Base-by-base conservation (phyloP, 495 filamentous ascomycete genomes). In the Aspergillus funiculosus region DNA sequence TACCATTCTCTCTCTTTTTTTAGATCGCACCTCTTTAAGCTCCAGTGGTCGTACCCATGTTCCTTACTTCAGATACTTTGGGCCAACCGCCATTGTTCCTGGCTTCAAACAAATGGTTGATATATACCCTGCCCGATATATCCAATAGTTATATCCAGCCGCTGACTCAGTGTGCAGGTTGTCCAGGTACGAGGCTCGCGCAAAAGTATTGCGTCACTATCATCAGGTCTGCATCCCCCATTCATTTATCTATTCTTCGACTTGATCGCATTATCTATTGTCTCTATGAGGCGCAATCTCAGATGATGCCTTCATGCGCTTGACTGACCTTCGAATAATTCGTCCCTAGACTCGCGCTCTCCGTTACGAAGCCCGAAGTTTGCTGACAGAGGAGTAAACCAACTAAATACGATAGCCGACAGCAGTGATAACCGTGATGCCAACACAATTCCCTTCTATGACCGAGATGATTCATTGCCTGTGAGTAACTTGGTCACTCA, bases 31-130 rank as follows among this genome's bases (percentile, higher is more conserved):
- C n/a, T 69, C 67, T 26, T 20, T 70, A 24, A 67, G 66, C 57
- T 66, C 66, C 17, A 51, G 48, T 8, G 57, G 56, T 39, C 62
- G 81, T 69, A 69, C 83, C 50, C 83, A 86, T 41, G 84, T 91
- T 43, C 87, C 87, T 2, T 94, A 89, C 59, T 94, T 91, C 60
- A 71, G 87, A 32, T 94, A 90, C 57, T 90, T 91, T 58, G 87
- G 87, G 0, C 86, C 86, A 1, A 94, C 87, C 2, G 87, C 87
- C 46, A 94, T 94, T 53, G 85, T 90, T 26, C 87, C 87, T 2
- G 87, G 87, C n/a, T 91, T 87, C 64, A 94, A 91, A 62, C 85
- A 90, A 57, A 89, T 91, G 83, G 83, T 92, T 48, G 3, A 52
- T 19, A 29, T n/a, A 6, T n/a, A 27, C 3, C 17, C 11, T 17